Conservation (phyloP, 2,329 filamentous ascomycete species). For the Fusarium longipes region DNA sequence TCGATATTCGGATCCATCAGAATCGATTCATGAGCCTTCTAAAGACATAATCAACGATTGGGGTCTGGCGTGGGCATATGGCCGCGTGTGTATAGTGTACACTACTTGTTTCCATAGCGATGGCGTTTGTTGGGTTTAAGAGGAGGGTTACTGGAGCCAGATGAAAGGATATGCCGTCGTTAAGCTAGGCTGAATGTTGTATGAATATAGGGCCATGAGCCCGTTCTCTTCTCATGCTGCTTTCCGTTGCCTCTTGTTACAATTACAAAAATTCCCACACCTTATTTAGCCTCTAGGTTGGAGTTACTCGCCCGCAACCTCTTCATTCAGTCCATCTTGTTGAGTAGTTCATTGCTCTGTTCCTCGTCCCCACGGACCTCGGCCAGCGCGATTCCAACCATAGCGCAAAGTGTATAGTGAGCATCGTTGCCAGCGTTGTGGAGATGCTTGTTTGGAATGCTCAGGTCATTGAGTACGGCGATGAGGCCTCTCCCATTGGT, state of each 20-base stretch:
- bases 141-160: constrained; percentile 35
- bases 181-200: constrained; percentile 39
- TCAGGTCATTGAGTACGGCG: constrained; percentile 71
- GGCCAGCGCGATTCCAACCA: constrained; percentile 64
- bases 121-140: constrained; percentile 54
- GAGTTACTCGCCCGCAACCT: neutral
- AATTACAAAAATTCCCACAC: neutral
- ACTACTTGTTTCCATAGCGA: constrained; percentile 58
- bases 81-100: constrained; percentile 51
- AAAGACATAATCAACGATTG: constrained; percentile 27
- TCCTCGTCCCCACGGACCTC: constrained; percentile 38
- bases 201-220: constrained; percentile 40
- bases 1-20: constrained; percentile 5
- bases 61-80: constrained; percentile 23
- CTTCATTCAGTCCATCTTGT: constrained; percentile 26
- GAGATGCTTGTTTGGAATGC: constrained; percentile 71
- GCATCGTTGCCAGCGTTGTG: constrained; percentile 93
- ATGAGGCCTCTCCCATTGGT: constrained; percentile 66
- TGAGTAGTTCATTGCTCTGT: constrained; percentile 19
- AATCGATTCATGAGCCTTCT: neutral
- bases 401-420: constrained; percentile 78
- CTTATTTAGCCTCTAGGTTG: neutral
- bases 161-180: constrained; percentile 37
- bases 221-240: constrained; percentile 44
- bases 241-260: neutral